Evolutionary conservation across 176 grass and related monocot species (phyloP).

Genomic region (Paspalum notatum): DNA sequence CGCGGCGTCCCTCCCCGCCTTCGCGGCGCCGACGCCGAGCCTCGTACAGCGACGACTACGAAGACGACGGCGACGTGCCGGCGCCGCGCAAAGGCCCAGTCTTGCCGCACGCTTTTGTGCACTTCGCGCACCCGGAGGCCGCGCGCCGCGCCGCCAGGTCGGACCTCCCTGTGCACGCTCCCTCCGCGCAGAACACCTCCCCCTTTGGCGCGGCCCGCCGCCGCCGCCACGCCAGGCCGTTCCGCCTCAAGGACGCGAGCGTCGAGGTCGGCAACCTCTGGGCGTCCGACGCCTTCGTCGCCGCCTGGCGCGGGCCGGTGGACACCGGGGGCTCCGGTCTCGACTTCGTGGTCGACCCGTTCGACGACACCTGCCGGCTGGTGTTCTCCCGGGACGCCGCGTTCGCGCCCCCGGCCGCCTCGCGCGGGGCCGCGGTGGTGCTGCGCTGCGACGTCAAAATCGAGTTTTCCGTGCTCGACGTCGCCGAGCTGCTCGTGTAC

Average conservation of each 20-base stretch:
- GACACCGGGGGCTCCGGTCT: neutral
- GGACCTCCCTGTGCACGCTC: constrained; percentile 43
- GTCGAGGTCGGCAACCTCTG: constrained; percentile 63
- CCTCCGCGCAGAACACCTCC: neutral
- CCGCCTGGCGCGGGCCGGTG: constrained; percentile 57
- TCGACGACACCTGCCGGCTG: constrained; percentile 55
- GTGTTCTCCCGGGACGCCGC: constrained; percentile 64
- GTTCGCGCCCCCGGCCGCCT: constrained; percentile 49
- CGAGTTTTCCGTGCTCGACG: constrained; percentile 60
- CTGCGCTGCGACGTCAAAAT: constrained; percentile 81
- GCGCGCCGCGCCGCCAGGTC: constrained; percentile 56
- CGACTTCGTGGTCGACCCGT: constrained; percentile 75
- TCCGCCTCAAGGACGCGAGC: constrained; percentile 55
- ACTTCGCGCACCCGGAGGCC: constrained; percentile 57
- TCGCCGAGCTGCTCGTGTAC: constrained; percentile 47
- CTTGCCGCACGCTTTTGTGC: constrained; percentile 78
- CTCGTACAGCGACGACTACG: neutral
- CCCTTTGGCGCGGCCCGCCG: constrained; percentile 41
- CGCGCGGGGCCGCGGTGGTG: constrained; percentile 11
- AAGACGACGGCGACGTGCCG: neutral
- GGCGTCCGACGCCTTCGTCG: constrained; percentile 47
- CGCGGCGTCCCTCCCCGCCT: neutral
- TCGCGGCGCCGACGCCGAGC: neutral
- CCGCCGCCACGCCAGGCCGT: constrained; percentile 43
- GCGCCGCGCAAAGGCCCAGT: neutral